These are phyloP conservation scores for Serendipita sp. DNA, from an alignment of 768 basidiomycete species.

Conservation along the genomic window DNA sequence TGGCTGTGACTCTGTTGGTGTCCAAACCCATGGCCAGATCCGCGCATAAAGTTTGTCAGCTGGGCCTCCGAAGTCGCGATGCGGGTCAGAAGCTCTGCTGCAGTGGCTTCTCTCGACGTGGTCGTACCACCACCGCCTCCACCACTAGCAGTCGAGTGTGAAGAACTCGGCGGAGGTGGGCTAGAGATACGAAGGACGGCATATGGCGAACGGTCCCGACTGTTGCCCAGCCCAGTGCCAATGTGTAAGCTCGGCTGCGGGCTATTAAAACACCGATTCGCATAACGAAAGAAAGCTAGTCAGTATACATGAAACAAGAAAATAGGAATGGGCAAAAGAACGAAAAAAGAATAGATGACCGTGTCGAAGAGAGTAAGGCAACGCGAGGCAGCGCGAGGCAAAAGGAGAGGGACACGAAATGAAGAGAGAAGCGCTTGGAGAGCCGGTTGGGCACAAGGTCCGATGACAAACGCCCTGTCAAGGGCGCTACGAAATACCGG, in stretches of 20 bases:
- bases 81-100: not conserved
- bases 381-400: not conserved
- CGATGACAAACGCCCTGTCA: no score
- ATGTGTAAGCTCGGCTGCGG: not conserved
- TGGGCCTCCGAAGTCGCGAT: not conserved
- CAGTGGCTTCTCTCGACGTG: not conserved
- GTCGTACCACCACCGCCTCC: not conserved
- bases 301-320: not conserved
- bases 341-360: not conserved
- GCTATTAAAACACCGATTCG: not conserved
- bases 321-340: no score
- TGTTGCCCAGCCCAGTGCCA: not conserved
- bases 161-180: constrained; percentile 1
- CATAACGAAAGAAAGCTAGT: not conserved
- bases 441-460: no score
- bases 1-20: not conserved
- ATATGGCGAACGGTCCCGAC: constrained; percentile 1
- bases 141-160: not conserved
- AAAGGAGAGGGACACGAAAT: not conserved
- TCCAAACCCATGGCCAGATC: not conserved
- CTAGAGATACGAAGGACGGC: not conserved
- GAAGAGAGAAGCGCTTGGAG: no score
- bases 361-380: not conserved
- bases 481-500: no score
- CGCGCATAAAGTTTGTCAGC: not conserved